Conservation (phyloP, 2,329 filamentous ascomycete species). For the Raffaelea arxii region DNA sequence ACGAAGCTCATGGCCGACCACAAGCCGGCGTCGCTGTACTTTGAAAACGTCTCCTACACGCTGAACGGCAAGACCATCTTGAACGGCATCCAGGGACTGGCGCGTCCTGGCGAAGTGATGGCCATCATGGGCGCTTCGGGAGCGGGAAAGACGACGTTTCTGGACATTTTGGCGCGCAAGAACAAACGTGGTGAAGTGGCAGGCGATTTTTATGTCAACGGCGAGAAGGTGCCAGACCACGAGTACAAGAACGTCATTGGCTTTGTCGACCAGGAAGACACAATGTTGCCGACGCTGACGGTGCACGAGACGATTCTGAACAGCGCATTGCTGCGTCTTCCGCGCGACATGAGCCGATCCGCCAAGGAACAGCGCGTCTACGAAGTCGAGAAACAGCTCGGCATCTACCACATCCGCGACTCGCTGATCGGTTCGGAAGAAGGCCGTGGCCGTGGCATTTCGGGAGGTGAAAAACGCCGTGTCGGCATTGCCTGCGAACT, state of each 20-base stretch:
- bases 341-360: slow-evolving; percentile 74
- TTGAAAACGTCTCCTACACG: slow-evolving; percentile 77
- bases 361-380: slow-evolving; percentile 87
- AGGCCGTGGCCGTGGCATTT: slow-evolving; percentile 87
- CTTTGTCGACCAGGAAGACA: slow-evolving; percentile 97
- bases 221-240: slow-evolving; percentile 72
- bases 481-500: slow-evolving; percentile 97
- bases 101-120: slow-evolving; percentile 89
- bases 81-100: slow-evolving; percentile 68
- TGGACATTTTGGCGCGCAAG: slow-evolving; percentile 92
- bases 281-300: slow-evolving; percentile 88
- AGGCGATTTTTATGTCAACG: slow-evolving; percentile 88
- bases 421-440: slow-evolving; percentile 95
- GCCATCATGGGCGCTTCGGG: slow-evolving; percentile 98
- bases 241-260: slow-evolving; percentile 90
- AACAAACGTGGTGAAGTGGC: slow-evolving; percentile 77
- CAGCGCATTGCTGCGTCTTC: slow-evolving; percentile 84
- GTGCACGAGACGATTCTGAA: slow-evolving; percentile 97
- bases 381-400: slow-evolving; percentile 92
- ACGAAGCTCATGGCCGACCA: slow-evolving; percentile 84
- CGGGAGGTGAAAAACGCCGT: slow-evolving; percentile 89
- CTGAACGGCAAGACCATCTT: slow-evolving; percentile 86
- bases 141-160: slow-evolving; percentile 92
- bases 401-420: slow-evolving; percentile 87
- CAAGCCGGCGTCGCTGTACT: slow-evolving; percentile 80